Conservation (phyloP, 129 eudicot genomes). For the Heracleum sosnowskyi region DNA sequence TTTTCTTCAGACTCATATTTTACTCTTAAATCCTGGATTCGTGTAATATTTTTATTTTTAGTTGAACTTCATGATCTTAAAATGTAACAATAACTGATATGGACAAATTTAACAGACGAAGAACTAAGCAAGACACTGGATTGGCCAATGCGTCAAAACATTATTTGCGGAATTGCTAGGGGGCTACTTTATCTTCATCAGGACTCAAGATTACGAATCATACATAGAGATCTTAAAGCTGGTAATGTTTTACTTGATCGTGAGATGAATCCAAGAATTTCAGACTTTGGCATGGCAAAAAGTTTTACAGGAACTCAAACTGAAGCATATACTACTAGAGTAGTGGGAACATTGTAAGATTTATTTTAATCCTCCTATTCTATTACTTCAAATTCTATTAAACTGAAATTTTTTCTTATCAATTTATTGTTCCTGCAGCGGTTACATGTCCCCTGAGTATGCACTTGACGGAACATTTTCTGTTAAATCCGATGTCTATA, state of each 20-base stretch:
- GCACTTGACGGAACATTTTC: conserved; percentile 9
- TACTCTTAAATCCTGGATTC: not conserved
- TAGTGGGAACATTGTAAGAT: conserved; percentile 35
- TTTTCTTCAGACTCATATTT: not conserved
- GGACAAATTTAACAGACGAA: conserved; percentile 14
- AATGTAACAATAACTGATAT: not conserved
- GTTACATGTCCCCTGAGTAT: conserved; percentile 42
- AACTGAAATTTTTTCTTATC: not conserved
- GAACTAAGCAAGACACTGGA: conserved; percentile 7
- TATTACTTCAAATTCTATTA: not conserved
- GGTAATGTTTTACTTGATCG: conserved; percentile 24
- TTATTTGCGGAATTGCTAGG: conserved; percentile 26
- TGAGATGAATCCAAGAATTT: conserved; percentile 36
- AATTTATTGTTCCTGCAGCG: conserved; percentile 13
- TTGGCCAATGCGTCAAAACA: conserved; percentile 24
- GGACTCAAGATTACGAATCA: conserved; percentile 30
- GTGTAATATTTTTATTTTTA: not conserved
- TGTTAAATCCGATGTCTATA: conserved; percentile 23
- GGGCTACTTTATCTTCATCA: conserved; percentile 35
- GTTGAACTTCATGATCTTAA: not conserved
- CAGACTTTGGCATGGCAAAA: conserved; percentile 38
- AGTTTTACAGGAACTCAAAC: conserved; percentile 21
- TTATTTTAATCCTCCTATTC: not conserved
- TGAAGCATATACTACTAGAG: conserved; percentile 23
- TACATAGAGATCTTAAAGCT: conserved; percentile 26